Evolutionary conservation across 176 grass and related monocot genomes (phyloP).

Genomic region (Pharus latifolius): DNA sequence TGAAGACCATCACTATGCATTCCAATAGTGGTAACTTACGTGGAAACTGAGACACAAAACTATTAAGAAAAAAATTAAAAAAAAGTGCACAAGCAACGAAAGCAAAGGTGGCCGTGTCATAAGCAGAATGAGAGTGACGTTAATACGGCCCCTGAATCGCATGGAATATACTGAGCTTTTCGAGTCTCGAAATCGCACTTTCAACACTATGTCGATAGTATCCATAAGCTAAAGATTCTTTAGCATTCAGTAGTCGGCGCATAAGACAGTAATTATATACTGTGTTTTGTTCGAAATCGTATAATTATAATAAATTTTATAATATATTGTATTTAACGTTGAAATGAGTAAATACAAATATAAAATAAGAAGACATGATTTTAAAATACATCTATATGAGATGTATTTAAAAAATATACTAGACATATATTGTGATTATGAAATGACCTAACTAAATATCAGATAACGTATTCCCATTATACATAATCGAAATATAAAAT

Average conservation of each 20-base stretch:
- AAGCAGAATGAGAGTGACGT: slow-evolving; percentile 5
- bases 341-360: too few relatives aligned
- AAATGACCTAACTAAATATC: too few relatives aligned
- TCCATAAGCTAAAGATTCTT: slow-evolving; percentile 1
- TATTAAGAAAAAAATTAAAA: not conserved
- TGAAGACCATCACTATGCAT: not conserved
- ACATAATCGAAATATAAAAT: too few relatives aligned
- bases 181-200: not conserved
- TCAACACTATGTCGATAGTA: not conserved
- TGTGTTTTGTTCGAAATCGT: too few relatives aligned
- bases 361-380: too few relatives aligned
- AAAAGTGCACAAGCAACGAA: not conserved
- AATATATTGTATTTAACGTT: too few relatives aligned
- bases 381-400: too few relatives aligned
- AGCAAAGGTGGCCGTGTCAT: slow-evolving; percentile 9
- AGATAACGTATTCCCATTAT: too few relatives aligned
- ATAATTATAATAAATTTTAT: too few relatives aligned
- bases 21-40: slow-evolving; percentile 4
- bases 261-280: too few relatives aligned
- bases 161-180: slow-evolving; percentile 29
- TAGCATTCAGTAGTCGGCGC: slow-evolving; percentile 1
- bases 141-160: slow-evolving; percentile 15
- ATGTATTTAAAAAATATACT: too few relatives aligned
- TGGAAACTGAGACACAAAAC: slow-evolving; percentile 28
- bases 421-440: too few relatives aligned